Evolutionary conservation across 176 grass and related monocot species (phyloP).

Genomic region (Aegilops longissima): DNA sequence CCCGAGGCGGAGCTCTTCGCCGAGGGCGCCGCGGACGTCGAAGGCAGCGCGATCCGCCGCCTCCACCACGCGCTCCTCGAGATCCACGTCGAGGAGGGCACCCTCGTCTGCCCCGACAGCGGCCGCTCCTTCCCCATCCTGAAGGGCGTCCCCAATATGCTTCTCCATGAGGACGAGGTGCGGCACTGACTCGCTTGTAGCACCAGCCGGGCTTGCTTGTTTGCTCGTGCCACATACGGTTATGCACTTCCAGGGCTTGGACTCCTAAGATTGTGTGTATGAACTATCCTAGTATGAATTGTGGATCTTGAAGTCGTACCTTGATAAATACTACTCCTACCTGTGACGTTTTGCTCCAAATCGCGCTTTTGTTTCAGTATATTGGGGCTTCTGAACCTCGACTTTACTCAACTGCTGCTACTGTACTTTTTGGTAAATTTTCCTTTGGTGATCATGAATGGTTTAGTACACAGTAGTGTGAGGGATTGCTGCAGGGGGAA

Average conservation of each 20-base stretch:
- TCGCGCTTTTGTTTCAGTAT: not conserved
- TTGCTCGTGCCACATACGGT: constrained; percentile 17
- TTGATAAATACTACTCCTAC: not conserved
- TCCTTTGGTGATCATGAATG: not conserved
- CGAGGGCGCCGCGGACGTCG: constrained; percentile 51
- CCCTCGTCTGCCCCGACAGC: constrained; percentile 85
- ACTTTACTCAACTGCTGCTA: not conserved
- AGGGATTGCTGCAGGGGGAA: not conserved
- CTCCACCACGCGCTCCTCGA: constrained; percentile 91
- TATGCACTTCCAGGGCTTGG: not conserved
- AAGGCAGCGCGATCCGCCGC: constrained; percentile 64
- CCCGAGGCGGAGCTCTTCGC: constrained; percentile 61
- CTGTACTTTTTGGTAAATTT: not conserved
- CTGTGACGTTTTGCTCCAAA: not conserved
- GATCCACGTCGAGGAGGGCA: constrained; percentile 76
- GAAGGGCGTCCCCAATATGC: constrained; percentile 99
- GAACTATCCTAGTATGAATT: constrained; percentile 13
- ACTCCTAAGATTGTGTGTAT: constrained; percentile 21
- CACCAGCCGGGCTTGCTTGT: not conserved
- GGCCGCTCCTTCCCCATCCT: constrained; percentile 73
- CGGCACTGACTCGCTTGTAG: not conserved
- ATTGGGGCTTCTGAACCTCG: not conserved
- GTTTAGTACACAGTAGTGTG: not conserved
- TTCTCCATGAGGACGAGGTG: constrained; percentile 96
- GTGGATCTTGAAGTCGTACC: not conserved